A percentile compares a stretch with the other conserved stretches of the same genome.
Conservation (phyloP, 306 rosid genomes). For the Prunus mongolica region DNA sequence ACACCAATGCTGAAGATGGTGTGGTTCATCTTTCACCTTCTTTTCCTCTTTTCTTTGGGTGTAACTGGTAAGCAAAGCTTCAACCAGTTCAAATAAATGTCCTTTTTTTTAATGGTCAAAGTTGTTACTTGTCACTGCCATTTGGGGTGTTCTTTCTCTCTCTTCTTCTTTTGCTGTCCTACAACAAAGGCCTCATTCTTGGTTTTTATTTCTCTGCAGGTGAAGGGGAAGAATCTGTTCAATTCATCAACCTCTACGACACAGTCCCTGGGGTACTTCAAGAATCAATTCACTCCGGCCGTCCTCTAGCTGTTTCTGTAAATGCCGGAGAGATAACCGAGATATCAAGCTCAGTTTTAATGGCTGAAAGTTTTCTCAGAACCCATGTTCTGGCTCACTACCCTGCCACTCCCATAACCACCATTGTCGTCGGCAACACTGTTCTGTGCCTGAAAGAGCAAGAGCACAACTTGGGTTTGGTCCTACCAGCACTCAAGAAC, state of each 20-base stretch:
- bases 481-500: constrained; percentile 58
- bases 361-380: constrained; percentile 78
- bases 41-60: constrained; percentile 32
- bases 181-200: background rate
- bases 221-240: constrained; percentile 47
- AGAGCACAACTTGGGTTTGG: constrained; percentile 20
- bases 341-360: constrained; percentile 53
- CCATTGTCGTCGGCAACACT: constrained; percentile 49
- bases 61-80: constrained; percentile 43
- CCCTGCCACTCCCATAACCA: constrained; percentile 61
- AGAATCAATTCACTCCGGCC: constrained; percentile 29
- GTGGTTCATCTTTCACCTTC: constrained; percentile 26
- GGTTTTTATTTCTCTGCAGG: constrained; percentile 35
- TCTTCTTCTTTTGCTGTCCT: background rate
- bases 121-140: background rate
- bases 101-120: background rate
- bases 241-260: constrained; percentile 40
- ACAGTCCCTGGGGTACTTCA: background rate
- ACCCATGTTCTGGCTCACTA: constrained; percentile 54
- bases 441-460: constrained; percentile 41
- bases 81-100: constrained; percentile 4
- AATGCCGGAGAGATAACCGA: constrained; percentile 32
- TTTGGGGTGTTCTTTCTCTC: background rate
- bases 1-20: constrained; percentile 35
- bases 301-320: constrained; percentile 62